Evolutionary conservation across 208 protist genomes (phyloP).

Genomic region (Lotmaria passim): DNA sequence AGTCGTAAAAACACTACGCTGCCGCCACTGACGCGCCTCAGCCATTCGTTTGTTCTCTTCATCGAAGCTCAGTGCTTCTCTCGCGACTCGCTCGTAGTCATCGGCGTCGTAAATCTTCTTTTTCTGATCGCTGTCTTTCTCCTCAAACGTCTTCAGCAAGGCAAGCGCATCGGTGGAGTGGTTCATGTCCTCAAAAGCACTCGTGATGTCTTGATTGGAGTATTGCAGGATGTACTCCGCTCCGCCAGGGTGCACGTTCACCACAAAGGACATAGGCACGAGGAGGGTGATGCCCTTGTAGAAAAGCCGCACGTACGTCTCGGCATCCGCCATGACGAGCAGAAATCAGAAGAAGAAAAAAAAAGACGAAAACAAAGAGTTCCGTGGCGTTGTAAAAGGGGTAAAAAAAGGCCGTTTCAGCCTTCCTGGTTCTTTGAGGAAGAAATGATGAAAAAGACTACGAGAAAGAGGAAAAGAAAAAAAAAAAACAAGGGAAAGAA

Average conservation of each 20-base stretch:
- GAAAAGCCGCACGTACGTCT: conserved; percentile 24
- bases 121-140: neutral
- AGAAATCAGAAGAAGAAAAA: neutral
- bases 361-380: neutral
- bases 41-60: conserved; percentile 8
- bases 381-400: too few species aligned
- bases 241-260: conserved; percentile 46
- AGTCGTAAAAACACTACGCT: neutral
- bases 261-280: conserved; percentile 42
- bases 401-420: too few species aligned
- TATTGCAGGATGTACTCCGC: conserved; percentile 39
- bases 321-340: neutral
- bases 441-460: too few species aligned
- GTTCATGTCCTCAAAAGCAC: conserved; percentile 38
- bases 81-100: neutral
- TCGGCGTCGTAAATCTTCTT: conserved; percentile 9
- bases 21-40: conserved; percentile 20
- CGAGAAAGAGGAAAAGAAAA: conserved; percentile 12
- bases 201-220: conserved; percentile 41
- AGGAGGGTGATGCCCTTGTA: conserved; percentile 18
- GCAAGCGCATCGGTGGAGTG: conserved; percentile 39
- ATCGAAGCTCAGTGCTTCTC: conserved; percentile 1
- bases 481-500: conserved; percentile 6
- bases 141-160: conserved; percentile 22
- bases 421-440: too few species aligned